Conservation (phyloP, 75 land plant genomes). For the Selaginella moellendorffii region DNA sequence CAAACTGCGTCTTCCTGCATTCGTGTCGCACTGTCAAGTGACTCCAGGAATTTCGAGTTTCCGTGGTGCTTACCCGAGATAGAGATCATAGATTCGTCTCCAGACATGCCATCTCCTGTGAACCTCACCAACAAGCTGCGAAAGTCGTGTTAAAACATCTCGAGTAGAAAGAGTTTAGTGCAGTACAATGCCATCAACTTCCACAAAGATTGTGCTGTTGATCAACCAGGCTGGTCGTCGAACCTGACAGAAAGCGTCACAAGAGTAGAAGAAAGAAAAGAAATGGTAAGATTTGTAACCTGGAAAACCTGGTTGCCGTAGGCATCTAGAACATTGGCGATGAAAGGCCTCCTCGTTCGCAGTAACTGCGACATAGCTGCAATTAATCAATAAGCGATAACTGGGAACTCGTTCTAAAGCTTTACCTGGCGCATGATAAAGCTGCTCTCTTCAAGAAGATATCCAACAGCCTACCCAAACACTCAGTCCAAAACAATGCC, state of each 20-base stretch:
- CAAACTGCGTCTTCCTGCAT: slow-evolving; percentile 71
- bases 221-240: slow-evolving; percentile 90
- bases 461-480: slow-evolving; percentile 67
- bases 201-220: slow-evolving; percentile 84
- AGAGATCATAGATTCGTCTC: slow-evolving; percentile 82
- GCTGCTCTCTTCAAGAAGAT: slow-evolving; percentile 82
- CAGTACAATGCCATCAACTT: slow-evolving; percentile 71
- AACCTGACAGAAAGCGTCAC: slow-evolving; percentile 33
- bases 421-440: slow-evolving; percentile 66
- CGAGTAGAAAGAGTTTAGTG: neutral
- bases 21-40: no score
- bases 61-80: slow-evolving; percentile 90
- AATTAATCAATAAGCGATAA: neutral
- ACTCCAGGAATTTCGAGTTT: no score
- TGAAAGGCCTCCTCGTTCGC: slow-evolving; percentile 76
- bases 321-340: slow-evolving; percentile 61
- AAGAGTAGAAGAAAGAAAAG: neutral
- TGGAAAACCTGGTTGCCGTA: slow-evolving; percentile 59
- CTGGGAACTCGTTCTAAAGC: neutral
- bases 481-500: slow-evolving; percentile 2
- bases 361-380: slow-evolving; percentile 35
- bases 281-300: slow-evolving; percentile 28
- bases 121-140: slow-evolving; percentile 76
- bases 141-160: neutral
- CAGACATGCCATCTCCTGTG: slow-evolving; percentile 97